Evolutionary conservation across 176 grass and related monocot species (phyloP), one percentile per base, ranked within the genome.

Genomic region (Oryza punctata): DNA sequence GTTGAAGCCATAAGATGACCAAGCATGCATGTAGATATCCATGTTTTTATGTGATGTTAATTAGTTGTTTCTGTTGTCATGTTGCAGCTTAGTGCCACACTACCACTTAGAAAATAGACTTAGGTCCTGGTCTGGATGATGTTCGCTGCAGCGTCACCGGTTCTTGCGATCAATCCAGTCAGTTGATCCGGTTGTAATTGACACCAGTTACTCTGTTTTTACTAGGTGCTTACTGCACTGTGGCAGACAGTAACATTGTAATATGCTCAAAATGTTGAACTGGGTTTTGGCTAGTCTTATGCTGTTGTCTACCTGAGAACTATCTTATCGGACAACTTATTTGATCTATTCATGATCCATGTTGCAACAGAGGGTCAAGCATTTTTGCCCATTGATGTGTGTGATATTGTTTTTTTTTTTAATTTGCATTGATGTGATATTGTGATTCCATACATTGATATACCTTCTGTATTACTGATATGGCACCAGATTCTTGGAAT

Each of bases 141-240:
- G 72, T 35, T 32, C 6, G 46, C 65, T 28, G 49, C 37, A 60
- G 67, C 67, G 44, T 72, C 40, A 15, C 59, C 21, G 65, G 61
- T 79, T 63, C 21, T 18, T 78, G 72, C 54, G 82, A 77, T 89
- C 88, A 85, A 72, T 85, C 64, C 54, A 57, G 43, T 70, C 66
- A 57, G 78, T 89, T 89, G 78, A 89, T 46, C 78, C 23, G 30
- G 44, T 59, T 82, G 82, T 82, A 82, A 77, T 26, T 70, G 32
- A 61, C 59, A 79, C 30, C 44, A 33, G 32, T 70, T 81, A 50
- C 52, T 72, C 65, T 81, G 71, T 65, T 65, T 65, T 24, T 30
- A 33, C 32, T 33, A 15, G 52, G 52, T 72, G 71, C 65, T 77
- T 77, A 64, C 65, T 45, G 72, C 73, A 54, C 78, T 82, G n/a